Conservation (phyloP, 192 early-diverging fungal genomes). For the Podila epigama region DNA sequence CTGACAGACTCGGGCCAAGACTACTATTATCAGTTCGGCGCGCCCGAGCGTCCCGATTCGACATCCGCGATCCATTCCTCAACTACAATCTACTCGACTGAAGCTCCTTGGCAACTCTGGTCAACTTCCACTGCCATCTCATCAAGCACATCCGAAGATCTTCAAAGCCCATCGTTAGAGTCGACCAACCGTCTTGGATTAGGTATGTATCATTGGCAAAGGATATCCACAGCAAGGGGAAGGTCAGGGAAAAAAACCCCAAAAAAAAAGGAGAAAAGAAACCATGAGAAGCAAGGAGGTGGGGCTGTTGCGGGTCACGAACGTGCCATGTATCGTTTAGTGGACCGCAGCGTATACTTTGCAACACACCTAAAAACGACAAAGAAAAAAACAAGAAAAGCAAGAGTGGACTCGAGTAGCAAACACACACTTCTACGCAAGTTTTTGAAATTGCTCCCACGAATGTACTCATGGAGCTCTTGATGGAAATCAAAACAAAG, state of each 20-base stretch:
- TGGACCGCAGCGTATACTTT: too few relatives aligned
- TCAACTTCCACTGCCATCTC: conserved; percentile 2
- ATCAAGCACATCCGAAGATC: not conserved
- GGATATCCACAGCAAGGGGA: too few relatives aligned
- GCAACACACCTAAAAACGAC: not conserved
- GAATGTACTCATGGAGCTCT: too few relatives aligned
- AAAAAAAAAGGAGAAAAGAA: not conserved
- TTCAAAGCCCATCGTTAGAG: not conserved
- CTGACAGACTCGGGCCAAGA: not conserved
- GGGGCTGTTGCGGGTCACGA: not conserved
- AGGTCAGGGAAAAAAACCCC: not conserved
- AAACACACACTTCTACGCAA: too few relatives aligned
- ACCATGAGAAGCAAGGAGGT: not conserved
- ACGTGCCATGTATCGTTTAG: too few relatives aligned
- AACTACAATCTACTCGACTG: conserved; percentile 10
- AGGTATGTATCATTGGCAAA: not conserved
- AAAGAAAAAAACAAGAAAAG: not conserved
- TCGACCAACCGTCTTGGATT: not conserved
- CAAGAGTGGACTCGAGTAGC: too few relatives aligned
- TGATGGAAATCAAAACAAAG: too few relatives aligned
- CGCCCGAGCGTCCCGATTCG: not conserved
- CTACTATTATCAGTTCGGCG: not conserved
- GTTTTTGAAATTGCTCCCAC: too few relatives aligned
- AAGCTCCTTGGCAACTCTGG: conserved; percentile 22
- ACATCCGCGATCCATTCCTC: not conserved